These are phyloP conservation scores for Lipomyces mesembrius DNA, from an alignment of 805 yeast species.

Conservation along the genomic window DNA sequence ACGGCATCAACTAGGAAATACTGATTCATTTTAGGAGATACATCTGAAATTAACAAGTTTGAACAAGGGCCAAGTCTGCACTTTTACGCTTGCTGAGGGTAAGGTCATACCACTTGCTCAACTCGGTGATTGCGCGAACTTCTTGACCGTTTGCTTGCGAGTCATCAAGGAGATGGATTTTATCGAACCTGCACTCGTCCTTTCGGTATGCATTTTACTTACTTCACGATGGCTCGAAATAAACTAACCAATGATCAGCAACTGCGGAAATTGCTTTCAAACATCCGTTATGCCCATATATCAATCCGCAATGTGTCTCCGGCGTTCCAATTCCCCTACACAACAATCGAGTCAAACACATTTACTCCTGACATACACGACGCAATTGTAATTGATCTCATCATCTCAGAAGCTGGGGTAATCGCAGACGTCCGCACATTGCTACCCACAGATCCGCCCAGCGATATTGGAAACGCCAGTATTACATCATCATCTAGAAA, in stretches of 20 bases:
- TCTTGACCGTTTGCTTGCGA: conserved; percentile 27
- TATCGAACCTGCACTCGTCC: conserved; percentile 36
- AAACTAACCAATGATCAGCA: conserved; percentile 14
- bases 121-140: conserved; percentile 32
- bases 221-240: neutral
- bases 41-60: conserved; percentile 33
- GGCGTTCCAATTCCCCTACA: conserved; percentile 35
- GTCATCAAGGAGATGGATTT: conserved; percentile 34
- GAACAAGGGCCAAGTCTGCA: conserved; percentile 28
- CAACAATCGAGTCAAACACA: conserved; percentile 23
- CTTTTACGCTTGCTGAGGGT: conserved; percentile 24
- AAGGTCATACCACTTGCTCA: conserved; percentile 30
- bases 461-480: conserved; percentile 8
- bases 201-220: conserved; percentile 21
- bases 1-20: neutral
- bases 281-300: conserved; percentile 35
- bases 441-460: conserved; percentile 23
- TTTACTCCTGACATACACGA: conserved; percentile 29
- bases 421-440: conserved; percentile 37
- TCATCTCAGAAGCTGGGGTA: conserved; percentile 34
- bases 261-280: conserved; percentile 31
- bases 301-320: conserved; percentile 33
- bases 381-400: conserved; percentile 25
- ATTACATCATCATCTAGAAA: conserved; percentile 16
- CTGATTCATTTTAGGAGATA: conserved; percentile 22